Base-by-base conservation (phyloP, 2,329 filamentous ascomycete genomes). In the Westerdykella sp. region DNA sequence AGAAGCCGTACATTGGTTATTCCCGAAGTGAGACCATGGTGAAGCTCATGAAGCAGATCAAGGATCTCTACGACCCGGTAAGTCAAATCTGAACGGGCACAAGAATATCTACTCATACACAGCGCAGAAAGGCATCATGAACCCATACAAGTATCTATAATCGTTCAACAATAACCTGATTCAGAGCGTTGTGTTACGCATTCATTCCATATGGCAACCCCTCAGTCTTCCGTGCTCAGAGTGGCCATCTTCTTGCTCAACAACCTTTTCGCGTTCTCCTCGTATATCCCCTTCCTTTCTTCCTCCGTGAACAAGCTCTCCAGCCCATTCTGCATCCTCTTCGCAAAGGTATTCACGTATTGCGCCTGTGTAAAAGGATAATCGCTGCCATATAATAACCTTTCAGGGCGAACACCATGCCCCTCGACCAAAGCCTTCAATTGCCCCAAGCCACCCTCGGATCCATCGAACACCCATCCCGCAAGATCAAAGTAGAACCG, bases 1-100 rank as follows among this genome's bases (percentile, higher is more conserved):
- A 98, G 82, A 95, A 95, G 75, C 85, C 88, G 46, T 98, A 84
- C 63, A 88, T 98, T 66, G 84, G 87, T 23, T 97, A 97, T 72
- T 95, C 88, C 71, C 81, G 88, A 59, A 90, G 83, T 61, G 83
- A 89, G 44, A 91, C 82, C 12, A 93, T 91, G 80, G 75, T 98
- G 54, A 80, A 76, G 51, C 66, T 98, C 66, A 98, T 98, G 93
- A 90, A 85, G 76, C 85, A 94, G 71, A 81, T 97, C 65, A 98
- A 98, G 78, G 77, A 83, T 46, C 73, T 95, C 14, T 98, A 94
- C 68, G 93, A 98, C 70, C 93, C 90, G 60, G 89, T 95, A 72
- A 81, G 87, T 69, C 15, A 16, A 21, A 13, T 15, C 13, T 28
- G 7, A 21, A 34, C 13, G 16, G 39, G 16, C 39, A 40, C 13